Evolutionary conservation across 805 yeast genomes (phyloP), one percentile per base, ranked within the genome.

Genomic region (Millerozyma miso): DNA sequence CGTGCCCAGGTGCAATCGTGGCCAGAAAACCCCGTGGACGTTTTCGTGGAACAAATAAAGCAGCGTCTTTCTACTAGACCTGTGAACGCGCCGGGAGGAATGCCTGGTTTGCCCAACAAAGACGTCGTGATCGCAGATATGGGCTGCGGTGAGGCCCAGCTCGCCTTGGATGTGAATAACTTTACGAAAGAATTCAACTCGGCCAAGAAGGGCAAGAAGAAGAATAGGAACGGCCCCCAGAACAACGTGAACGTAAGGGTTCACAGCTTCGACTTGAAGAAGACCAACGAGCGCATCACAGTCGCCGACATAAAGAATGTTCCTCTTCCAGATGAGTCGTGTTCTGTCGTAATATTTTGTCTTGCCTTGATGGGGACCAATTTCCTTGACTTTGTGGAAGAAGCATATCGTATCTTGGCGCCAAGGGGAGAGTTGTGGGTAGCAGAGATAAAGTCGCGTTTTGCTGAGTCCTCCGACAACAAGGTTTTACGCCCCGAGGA

Each of bases 1-100:
- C 75, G 95, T 53, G 83, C 90, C 12, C 99, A 93, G 63, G 98
- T 93, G 14, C 89, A 86, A 56, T 76, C 88, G 16, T 93, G 99
- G 99, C 99, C 99, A 2, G 97, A 91, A 65, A 93, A 93, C 56
- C 99, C 99, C 1, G 96, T 93, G n/a, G 85, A 89, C 63, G 84
- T 85, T 2, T 86, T 89, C 65, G 90, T 88, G 1, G 70, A 78
- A 7, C 87, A 85, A 54, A 74, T 93, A 43, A 78, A 78, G 46
- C 57, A 63, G 20, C 71, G 88, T 54, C 62, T 53, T 3, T 70
- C 81, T 1, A 60, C 71, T 10, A 83, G 76, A 55, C 81, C 83
- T n/a, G 80, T 89, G 3, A 88, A 85, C 62, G 96, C 97, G 0
- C 98, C 98, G 3, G 98, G 98, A 50, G 98, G 97, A 2, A 73